Conservation (phyloP, 768 basidiomycete genomes). For the Chiua virens region DNA sequence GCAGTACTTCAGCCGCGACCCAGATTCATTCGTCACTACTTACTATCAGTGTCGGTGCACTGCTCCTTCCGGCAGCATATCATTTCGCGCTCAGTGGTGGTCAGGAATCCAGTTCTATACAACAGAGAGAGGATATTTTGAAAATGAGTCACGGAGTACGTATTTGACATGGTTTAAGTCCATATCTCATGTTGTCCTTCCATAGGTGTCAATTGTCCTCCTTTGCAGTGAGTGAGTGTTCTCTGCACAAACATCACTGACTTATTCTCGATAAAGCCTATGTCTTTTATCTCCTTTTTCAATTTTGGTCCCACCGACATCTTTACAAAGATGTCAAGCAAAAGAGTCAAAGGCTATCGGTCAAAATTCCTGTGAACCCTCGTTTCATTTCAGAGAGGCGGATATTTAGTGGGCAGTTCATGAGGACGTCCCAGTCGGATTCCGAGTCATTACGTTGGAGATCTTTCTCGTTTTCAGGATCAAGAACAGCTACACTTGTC, state of each 20-base stretch:
- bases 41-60: conserved; percentile 75
- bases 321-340: conserved; percentile 50
- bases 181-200: conserved; percentile 2
- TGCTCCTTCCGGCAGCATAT: conserved; percentile 79
- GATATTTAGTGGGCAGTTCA: conserved; percentile 24
- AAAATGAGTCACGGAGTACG: conserved; percentile 53
- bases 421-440: conserved; percentile 20
- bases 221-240: conserved; percentile 44
- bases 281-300: conserved; percentile 50
- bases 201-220: conserved; percentile 51
- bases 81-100: conserved; percentile 49
- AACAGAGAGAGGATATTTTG: conserved; percentile 44
- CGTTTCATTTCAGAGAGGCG: conserved; percentile 28
- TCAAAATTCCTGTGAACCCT: conserved; percentile 31
- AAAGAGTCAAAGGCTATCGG: conserved; percentile 40
- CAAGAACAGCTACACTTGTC: conserved; percentile 10
- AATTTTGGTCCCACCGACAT: conserved; percentile 55
- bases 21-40: conserved; percentile 77
- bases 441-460: conserved; percentile 17
- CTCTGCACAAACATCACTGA: not conserved
- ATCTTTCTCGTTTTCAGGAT: conserved; percentile 9
- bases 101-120: conserved; percentile 13
- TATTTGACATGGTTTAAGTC: conserved; percentile 3
- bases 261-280: conserved; percentile 42
- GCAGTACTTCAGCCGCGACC: conserved; percentile 42